Evolutionary conservation across 345 rosid species (phyloP).

Genomic region (Eucalyptus erythrocorys): DNA sequence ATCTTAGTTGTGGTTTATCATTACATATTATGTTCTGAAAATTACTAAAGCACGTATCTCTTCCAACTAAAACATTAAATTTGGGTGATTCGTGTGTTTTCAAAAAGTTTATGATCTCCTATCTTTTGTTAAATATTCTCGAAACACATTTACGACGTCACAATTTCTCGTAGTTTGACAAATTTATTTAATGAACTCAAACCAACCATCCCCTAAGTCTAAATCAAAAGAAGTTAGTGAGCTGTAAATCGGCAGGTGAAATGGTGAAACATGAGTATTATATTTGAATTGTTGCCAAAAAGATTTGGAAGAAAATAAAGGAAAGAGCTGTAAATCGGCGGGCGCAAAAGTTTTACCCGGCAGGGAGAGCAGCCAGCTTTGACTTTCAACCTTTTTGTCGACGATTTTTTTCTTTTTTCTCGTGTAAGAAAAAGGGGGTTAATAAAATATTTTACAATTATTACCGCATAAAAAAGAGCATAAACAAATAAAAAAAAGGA

Average conservation of each 20-base stretch:
- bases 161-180: background rate
- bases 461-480: background rate
- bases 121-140: background rate
- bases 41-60: background rate
- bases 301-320: background rate
- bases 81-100: background rate
- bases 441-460: background rate
- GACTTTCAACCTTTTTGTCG: background rate
- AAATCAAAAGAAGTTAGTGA: background rate
- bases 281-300: background rate
- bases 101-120: background rate
- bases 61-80: background rate
- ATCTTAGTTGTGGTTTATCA: background rate
- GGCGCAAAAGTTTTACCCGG: background rate
- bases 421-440: background rate
- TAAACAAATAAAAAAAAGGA: background rate
- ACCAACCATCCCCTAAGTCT: background rate
- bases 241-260: background rate
- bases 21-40: background rate
- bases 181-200: background rate
- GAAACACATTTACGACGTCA: background rate
- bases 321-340: background rate
- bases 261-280: background rate
- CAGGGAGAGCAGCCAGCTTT: background rate
- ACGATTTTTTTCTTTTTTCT: background rate